phyloP scores from a whole-genome alignment of 306 rosid species.

The Sicyos edulis region DNA sequence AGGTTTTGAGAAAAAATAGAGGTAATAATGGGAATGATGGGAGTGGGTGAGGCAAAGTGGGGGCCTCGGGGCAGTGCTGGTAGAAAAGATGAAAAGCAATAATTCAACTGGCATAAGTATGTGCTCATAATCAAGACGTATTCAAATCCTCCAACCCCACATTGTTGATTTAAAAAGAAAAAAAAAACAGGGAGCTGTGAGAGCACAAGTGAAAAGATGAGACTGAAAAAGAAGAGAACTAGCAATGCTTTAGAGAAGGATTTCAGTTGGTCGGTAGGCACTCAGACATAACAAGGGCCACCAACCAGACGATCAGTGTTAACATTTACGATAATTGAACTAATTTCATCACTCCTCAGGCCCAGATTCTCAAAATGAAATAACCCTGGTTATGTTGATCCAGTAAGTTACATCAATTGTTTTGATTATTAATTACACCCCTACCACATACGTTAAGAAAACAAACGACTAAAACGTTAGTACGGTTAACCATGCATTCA shows the following conservation, averaged over 20 bases:
- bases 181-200: neutral
- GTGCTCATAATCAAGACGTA: too few species aligned
- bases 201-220: neutral
- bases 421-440: neutral
- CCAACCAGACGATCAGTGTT: neutral
- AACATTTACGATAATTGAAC: neutral
- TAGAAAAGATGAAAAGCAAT: neutral
- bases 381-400: neutral
- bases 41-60: neutral
- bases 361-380: neutral
- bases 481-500: too few species aligned
- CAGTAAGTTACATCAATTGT: too few species aligned
- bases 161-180: too few species aligned
- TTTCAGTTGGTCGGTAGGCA: neutral
- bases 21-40: neutral
- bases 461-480: too few species aligned
- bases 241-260: slow-evolving; percentile 10
- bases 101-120: too few species aligned
- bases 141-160: too few species aligned
- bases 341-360: neutral
- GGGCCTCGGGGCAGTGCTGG: neutral
- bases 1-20: neutral
- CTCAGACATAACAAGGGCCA: slow-evolving; percentile 8
- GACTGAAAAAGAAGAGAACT: neutral
- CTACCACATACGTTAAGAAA: neutral